A percentile compares a stretch with the other conserved stretches of the same genome.
Conservation (phyloP, 2,329 filamentous ascomycete genomes). For the Colletotrichum viniferum region DNA sequence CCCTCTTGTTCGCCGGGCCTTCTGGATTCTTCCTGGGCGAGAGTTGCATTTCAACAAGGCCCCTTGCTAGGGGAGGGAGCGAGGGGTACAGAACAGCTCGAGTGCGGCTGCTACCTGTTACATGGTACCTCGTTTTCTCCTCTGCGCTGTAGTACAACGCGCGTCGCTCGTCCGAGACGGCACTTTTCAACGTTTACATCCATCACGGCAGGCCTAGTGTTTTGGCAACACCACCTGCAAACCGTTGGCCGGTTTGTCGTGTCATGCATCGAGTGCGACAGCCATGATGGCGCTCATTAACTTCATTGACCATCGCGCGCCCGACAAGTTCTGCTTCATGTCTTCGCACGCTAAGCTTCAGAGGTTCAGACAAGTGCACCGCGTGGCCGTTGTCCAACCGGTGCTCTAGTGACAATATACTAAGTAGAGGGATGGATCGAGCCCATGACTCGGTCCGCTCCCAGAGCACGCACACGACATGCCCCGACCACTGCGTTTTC, state of each 20-base stretch:
- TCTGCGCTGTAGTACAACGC: not conserved
- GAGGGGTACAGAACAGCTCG: not conserved
- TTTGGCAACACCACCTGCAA: not conserved
- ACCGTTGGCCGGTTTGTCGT: not conserved
- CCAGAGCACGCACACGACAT: not conserved
- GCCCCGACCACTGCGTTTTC: not conserved
- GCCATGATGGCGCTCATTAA: not conserved
- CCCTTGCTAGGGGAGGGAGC: not conserved
- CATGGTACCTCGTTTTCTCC: not conserved
- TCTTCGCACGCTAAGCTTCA: not conserved
- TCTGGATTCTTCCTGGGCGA: not conserved
- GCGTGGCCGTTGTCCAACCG: not conserved
- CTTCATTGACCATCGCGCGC: not conserved
- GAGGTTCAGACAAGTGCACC: not conserved
- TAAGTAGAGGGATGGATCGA: not conserved
- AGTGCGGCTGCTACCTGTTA: not conserved
- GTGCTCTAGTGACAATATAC: not conserved
- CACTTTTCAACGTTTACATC: not conserved
- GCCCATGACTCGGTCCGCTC: slow-evolving; percentile 11
- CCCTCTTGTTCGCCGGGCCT: not conserved
- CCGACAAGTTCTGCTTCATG: not conserved
- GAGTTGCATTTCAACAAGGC: not conserved
- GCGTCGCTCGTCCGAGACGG: not conserved
- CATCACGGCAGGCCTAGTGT: not conserved
- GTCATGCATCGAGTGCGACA: not conserved